phyloP scores from a whole-genome alignment of 1,139 yeast genomes.

The Zygosaccharomyces pseudobailii region DNA sequence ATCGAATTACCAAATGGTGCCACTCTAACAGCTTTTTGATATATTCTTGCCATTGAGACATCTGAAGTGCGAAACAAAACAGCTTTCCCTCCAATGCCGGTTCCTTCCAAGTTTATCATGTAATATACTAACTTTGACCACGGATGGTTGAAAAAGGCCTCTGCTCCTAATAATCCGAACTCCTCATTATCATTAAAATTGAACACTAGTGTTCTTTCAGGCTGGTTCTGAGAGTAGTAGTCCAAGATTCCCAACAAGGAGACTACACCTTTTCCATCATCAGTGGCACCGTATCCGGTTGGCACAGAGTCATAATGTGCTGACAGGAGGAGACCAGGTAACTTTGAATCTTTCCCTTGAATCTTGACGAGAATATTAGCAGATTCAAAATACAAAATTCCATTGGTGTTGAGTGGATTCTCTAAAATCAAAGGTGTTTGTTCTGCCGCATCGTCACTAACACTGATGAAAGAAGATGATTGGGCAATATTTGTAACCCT shows the following conservation, averaged over 20 bases:
- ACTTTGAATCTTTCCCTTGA: conserved; percentile 51
- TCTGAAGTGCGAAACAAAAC: conserved; percentile 81
- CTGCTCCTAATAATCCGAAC: conserved; percentile 82
- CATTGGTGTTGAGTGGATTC: conserved; percentile 40
- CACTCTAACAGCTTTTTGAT: conserved; percentile 39
- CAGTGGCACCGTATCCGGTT: conserved; percentile 82
- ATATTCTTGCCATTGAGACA: conserved; percentile 61
- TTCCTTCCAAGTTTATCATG: conserved; percentile 87
- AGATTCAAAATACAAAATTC: conserved; percentile 68
- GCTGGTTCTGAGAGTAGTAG: conserved; percentile 44
- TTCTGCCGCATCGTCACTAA: conserved; percentile 51
- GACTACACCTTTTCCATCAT: conserved; percentile 91
- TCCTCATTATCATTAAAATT: conserved; percentile 91
- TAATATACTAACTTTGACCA: conserved; percentile 63
- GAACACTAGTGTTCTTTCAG: conserved; percentile 67
- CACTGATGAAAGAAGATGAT: conserved; percentile 22
- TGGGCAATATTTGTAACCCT: conserved; percentile 39
- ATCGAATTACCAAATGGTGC: conserved; percentile 75
- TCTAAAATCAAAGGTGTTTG: conserved; percentile 45
- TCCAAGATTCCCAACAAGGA: conserved; percentile 68
- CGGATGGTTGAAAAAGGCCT: conserved; percentile 65
- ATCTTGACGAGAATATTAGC: conserved; percentile 71
- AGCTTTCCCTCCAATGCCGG: conserved; percentile 91
- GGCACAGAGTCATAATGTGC: conserved; percentile 93
- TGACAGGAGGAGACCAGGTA: conserved; percentile 68